Percentiles rank a stretch among this genome's conserved stretches.
Conservation (phyloP, 1,139 yeast genomes). For the Geotrichum reessii region DNA sequence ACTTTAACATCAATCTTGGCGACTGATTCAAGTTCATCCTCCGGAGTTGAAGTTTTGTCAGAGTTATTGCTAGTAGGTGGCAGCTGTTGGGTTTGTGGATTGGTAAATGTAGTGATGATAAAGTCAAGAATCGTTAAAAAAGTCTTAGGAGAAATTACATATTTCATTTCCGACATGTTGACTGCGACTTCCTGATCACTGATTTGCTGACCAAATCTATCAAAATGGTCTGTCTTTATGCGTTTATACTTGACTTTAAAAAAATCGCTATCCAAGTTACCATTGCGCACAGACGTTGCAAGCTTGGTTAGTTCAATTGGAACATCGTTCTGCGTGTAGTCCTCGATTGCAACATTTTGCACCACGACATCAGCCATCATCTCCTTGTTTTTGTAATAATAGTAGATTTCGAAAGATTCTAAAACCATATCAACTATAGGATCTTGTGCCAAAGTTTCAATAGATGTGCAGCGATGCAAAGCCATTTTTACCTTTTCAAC, state of each 20-base stretch:
- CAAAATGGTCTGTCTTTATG: slow-evolving; percentile 25
- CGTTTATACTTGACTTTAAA: slow-evolving; percentile 55
- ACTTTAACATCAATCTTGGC: slow-evolving; percentile 60
- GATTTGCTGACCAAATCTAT: slow-evolving; percentile 34
- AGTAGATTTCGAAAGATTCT: slow-evolving; percentile 55
- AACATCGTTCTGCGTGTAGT: slow-evolving; percentile 62
- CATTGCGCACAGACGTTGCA: slow-evolving; percentile 58
- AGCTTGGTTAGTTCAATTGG: slow-evolving; percentile 62
- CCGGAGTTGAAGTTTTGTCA: slow-evolving; percentile 1
- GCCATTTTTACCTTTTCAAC: slow-evolving; percentile 61
- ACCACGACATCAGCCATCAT: slow-evolving; percentile 64
- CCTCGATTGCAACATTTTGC: slow-evolving; percentile 64
- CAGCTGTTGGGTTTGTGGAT: slow-evolving; percentile 51
- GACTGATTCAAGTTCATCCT: slow-evolving; percentile 5
- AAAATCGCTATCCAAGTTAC: slow-evolving; percentile 38
- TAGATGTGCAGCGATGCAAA: slow-evolving; percentile 61
- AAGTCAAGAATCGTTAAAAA: slow-evolving; percentile 74
- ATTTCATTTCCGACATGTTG: slow-evolving; percentile 71
- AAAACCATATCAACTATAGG: slow-evolving; percentile 69
- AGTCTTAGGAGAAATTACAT: slow-evolving; percentile 73
- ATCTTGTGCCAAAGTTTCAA: slow-evolving; percentile 55
- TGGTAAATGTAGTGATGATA: slow-evolving; percentile 77
- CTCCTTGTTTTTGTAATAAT: slow-evolving; percentile 53
- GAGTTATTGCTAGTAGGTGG: slow-evolving; percentile 2
- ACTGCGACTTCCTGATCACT: slow-evolving; percentile 75